A percentile compares a stretch with the other conserved stretches of the same genome.
These are phyloP conservation scores for Heteromeles arbutifolia DNA, from an alignment of 306 rosid genomes.

Conservation along the genomic window DNA sequence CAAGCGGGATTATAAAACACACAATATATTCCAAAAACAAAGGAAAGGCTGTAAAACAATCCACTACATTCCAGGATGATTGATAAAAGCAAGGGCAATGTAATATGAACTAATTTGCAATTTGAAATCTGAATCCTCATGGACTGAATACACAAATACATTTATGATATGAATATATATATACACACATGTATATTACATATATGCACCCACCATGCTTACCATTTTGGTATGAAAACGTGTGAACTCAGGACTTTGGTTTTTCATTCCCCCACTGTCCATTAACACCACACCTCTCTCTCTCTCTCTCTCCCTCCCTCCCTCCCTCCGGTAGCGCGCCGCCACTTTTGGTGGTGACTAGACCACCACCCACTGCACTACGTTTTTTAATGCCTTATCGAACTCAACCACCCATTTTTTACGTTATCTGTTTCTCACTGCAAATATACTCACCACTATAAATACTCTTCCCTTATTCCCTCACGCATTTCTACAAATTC, in stretches of 20 bases:
- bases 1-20: neutral
- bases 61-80: neutral
- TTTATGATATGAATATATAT: no score
- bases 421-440: neutral
- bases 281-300: neutral
- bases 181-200: no score
- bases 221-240: neutral
- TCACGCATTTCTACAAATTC: neutral
- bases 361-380: neutral
- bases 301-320: neutral
- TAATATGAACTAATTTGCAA: neutral
- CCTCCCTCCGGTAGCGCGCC: neutral
- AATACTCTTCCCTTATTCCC: neutral
- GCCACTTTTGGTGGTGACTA: neutral
- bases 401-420: neutral
- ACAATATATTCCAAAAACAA: neutral
- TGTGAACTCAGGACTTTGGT: neutral
- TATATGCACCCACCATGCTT: neutral
- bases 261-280: neutral
- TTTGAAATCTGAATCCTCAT: neutral
- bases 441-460: neutral
- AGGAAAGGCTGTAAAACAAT: neutral
- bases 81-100: constrained; percentile 10
- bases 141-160: no score
- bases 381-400: neutral